Evolutionary conservation across 1,284 basidiomycete species (phyloP).

Genomic region (Cryptococcus sp.): DNA sequence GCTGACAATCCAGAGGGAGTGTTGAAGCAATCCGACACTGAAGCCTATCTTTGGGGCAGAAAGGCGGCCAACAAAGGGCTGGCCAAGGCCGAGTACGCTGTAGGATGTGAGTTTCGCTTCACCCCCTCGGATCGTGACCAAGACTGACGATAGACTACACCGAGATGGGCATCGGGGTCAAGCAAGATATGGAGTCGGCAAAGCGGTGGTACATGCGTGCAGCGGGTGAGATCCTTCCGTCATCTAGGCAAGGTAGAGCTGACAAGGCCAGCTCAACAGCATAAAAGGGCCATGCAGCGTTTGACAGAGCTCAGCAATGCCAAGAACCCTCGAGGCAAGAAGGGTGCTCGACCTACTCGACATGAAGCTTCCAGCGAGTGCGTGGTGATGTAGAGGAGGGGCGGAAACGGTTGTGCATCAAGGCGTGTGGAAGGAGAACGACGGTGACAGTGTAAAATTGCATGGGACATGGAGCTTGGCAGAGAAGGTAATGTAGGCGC

Average conservation of each 20-base stretch:
- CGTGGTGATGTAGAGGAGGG: slow-evolving; percentile 66
- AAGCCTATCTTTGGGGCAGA: slow-evolving; percentile 94
- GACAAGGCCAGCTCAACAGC: slow-evolving; percentile 34
- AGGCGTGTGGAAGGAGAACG: too few relatives aligned
- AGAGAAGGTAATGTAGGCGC: too few relatives aligned
- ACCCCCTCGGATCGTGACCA: too few relatives aligned
- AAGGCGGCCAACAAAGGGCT: slow-evolving; percentile 88
- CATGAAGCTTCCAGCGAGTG: slow-evolving; percentile 90
- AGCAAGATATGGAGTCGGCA: slow-evolving; percentile 90
- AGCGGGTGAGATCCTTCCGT: slow-evolving; percentile 60
- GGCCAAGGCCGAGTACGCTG: slow-evolving; percentile 91
- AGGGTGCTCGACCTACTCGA: slow-evolving; percentile 71
- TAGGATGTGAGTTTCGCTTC: slow-evolving; percentile 65
- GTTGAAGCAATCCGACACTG: slow-evolving; percentile 92
- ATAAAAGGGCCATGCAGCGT: slow-evolving; percentile 64
- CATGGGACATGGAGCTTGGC: too few relatives aligned
- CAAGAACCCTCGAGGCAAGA: slow-evolving; percentile 42
- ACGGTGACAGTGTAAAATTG: too few relatives aligned
- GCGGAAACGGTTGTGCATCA: too few relatives aligned
- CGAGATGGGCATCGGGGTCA: slow-evolving; percentile 95
- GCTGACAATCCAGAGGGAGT: too few relatives aligned
- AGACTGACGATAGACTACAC: slow-evolving; percentile 87
- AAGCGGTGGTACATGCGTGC: slow-evolving; percentile 99
- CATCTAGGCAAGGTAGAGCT: not conserved
- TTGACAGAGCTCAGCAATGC: slow-evolving; percentile 63